Evolutionary conservation across 139 green algal species (phyloP), one percentile per base, ranked within the genome.

Genomic region (Chlorella vulgaris): DNA sequence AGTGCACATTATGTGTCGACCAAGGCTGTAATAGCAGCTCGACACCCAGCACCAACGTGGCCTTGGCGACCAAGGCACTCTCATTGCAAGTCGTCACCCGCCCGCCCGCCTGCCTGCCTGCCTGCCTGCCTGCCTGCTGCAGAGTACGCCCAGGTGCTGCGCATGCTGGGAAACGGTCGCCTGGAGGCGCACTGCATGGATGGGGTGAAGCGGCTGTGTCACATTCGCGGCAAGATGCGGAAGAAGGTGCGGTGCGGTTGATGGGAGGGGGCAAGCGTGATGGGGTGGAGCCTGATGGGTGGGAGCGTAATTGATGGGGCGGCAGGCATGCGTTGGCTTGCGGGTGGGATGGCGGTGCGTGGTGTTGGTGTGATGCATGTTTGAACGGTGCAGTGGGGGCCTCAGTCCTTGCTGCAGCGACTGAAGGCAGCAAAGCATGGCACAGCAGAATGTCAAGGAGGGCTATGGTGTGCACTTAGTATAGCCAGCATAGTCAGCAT

Each of bases 201-300:
- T 87, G 93, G 94, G 55, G 91, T 94, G 28, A 99, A 99, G 86
- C 90, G 97, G 42, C 83, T 99, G 39, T 99, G 97, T 81, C 96
- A 99, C 87, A 99, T 99, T 74, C 92, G 97, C 55, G 97, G 97
- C 62, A 99, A 99, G 90, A 99, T 99, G 97, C 86, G 97, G 8
- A 99, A 99, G 88, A 99, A 99, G 89, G 96, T 99, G 74, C 2
- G 74, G 29, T n/a, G 26, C 26, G 62, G 62, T 38, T 10, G n/a
- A 10, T n/a, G 7, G 62, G 62, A 21, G 21, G n/a, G 62, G 62
- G 29, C 4, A 13, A 33, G 15, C 22, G 58, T 15, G 31, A 26
- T 74, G 66, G 24, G 40, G 36, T 7, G 40, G 66, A 47, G 63
- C 7, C 50, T 15, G 50, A 28, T 29, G 58, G 22, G 58, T 67